These are phyloP conservation scores for Diaporthe citriasiana DNA, from an alignment of 2,329 filamentous ascomycete species.

Conservation along the genomic window DNA sequence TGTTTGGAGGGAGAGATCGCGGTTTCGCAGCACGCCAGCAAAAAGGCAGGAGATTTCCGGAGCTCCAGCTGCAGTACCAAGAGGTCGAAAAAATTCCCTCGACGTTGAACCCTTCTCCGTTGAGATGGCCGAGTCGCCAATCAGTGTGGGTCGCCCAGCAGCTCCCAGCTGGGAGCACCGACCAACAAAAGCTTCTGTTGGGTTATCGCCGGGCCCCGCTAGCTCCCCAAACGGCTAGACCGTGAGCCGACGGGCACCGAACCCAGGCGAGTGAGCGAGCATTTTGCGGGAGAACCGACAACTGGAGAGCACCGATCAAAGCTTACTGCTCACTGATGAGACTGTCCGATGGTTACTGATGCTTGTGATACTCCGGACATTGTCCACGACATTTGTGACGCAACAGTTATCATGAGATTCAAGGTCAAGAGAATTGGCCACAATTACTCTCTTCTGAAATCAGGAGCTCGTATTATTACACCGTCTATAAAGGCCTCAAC, in stretches of 20 bases:
- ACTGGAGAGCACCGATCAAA: not conserved
- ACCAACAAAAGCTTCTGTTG: conserved; percentile 42
- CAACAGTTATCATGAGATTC: too few relatives aligned
- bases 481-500: conserved; percentile 11
- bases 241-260: conserved; percentile 40
- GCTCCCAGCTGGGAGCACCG: conserved; percentile 31
- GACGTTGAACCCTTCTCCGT: conserved; percentile 36
- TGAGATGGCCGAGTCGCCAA: conserved; percentile 38
- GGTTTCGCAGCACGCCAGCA: conserved; percentile 35
- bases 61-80: conserved; percentile 30
- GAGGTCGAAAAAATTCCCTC: conserved; percentile 35
- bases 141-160: conserved; percentile 35
- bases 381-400: not conserved
- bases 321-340: not conserved
- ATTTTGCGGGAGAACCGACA: conserved; percentile 12
- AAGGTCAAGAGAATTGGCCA: not conserved
- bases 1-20: conserved; percentile 17
- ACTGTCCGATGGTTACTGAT: too few relatives aligned
- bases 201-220: conserved; percentile 33
- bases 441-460: not conserved
- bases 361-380: conserved; percentile 1
- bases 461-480: conserved; percentile 32
- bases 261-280: conserved; percentile 22
- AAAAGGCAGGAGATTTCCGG: conserved; percentile 34
- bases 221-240: conserved; percentile 30